phyloP scores from a whole-genome alignment of 1,139 yeast genomes.

The Keqinozyma sinolaborantium region DNA sequence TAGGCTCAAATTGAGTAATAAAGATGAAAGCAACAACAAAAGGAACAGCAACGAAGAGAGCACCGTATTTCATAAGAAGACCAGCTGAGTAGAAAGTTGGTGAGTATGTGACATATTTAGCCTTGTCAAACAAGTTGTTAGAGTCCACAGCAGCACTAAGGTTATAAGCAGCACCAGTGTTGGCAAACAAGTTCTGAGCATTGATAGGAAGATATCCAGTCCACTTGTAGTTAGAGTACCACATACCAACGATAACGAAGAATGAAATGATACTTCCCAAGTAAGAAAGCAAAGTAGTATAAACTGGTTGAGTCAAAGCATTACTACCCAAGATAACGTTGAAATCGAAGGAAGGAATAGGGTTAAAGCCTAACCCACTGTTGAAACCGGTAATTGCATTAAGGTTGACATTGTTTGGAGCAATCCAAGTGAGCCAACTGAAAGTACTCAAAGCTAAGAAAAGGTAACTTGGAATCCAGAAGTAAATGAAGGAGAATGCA shows the following conservation, averaged over 20 bases:
- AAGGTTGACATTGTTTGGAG: constrained; percentile 35
- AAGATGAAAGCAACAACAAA: constrained; percentile 43
- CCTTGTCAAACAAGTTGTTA: constrained; percentile 27
- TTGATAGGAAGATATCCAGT: constrained; percentile 51
- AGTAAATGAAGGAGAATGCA: constrained; percentile 20
- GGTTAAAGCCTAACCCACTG: constrained; percentile 54
- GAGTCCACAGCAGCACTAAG: constrained; percentile 36
- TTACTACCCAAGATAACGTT: constrained; percentile 18
- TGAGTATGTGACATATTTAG: constrained; percentile 38
- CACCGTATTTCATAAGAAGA: constrained; percentile 44
- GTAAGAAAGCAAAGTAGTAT: constrained; percentile 36
- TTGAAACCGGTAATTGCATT: constrained; percentile 50
- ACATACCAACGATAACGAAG: constrained; percentile 38
- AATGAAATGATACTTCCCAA: constrained; percentile 41
- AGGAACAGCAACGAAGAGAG: constrained; percentile 54
- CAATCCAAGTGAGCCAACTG: constrained; percentile 33
- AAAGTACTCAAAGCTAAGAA: constrained; percentile 25
- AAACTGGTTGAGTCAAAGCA: constrained; percentile 41
- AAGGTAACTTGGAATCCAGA: constrained; percentile 27
- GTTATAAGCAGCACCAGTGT: constrained; percentile 39
- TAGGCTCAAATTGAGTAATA: constrained; percentile 19
- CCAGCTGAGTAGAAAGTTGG: constrained; percentile 37
- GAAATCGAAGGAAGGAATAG: constrained; percentile 51
- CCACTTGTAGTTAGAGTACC: constrained; percentile 48
- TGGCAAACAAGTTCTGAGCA: constrained; percentile 37